Evolutionary conservation across 148 eudicot species (phyloP), one percentile per base, ranked within the genome.

Genomic region (Gaultheria prostrata): DNA sequence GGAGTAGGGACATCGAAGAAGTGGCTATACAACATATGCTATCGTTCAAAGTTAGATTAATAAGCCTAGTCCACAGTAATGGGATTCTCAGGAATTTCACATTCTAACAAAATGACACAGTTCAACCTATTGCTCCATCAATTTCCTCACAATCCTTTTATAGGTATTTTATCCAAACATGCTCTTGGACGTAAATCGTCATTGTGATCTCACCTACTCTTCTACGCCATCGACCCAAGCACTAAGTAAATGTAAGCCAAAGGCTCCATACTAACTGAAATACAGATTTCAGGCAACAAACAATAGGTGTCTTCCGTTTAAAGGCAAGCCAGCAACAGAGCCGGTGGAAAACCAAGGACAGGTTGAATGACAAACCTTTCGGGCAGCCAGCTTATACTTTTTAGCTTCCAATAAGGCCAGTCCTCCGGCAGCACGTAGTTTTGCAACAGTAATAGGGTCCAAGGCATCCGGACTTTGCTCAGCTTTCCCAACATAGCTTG

Each of bases 341-440:
- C 51, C 80, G 4, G 7, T 56, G 39, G 45, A 65, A 49, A 69
- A 48, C 51, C 26, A 54, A 46, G 9, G 61, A 33, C 48, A 39
- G 45, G 78, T n/a, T 3, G 50, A 74, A 78, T 35, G 77, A 65
- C 90, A 83, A 84, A 97, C 99, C 99, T 94, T 97, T 56, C 97
- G 91, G 78, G 98, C 98, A 85, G 99, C 99, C 83, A 88, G 92
- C 90, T 94, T 97, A 87, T 93, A 97, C 78, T 94, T 97, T 84
- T 87, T 94, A 61, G 92, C 73, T 83, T 94, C 97, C 78, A 97
- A 84, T 69, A 93, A 85, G 80, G 95, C 93, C 89, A 97, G 85
- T 46, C 99, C 98, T 75, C 94, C 94, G 78, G 99, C 99, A 90
- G 93, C 92, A 2, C 94, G 92, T 82, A 97, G 85, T 88, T 94